Percentiles rank a stretch among this genome's conserved stretches.
These are phyloP conservation scores for Scopulariopsis brevicaulis DNA, from an alignment of 2,329 filamentous ascomycete species.

Conservation along the genomic window DNA sequence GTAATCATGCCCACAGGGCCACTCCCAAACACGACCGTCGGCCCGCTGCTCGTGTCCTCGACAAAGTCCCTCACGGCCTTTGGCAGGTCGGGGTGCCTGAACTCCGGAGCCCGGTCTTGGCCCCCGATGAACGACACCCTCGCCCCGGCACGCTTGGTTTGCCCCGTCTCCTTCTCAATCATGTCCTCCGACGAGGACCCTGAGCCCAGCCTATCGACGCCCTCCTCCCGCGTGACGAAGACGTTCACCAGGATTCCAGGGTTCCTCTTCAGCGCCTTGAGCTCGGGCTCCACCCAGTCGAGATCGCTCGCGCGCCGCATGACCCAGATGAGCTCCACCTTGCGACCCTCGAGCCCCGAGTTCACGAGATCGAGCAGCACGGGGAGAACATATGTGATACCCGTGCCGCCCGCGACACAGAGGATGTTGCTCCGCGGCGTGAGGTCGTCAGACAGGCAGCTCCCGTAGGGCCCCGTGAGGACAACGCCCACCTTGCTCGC, in stretches of 20 bases:
- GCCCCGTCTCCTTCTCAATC: conserved; percentile 11
- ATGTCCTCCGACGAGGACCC: conserved; percentile 5
- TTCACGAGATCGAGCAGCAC: conserved; percentile 20
- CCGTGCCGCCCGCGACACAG: conserved; percentile 27
- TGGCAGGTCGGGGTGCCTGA: conserved; percentile 30
- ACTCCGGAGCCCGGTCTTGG: conserved; percentile 10
- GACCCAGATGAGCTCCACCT: conserved; percentile 54
- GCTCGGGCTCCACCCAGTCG: conserved; percentile 46
- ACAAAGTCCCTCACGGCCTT: conserved; percentile 37
- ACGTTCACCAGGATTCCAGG: conserved; percentile 39
- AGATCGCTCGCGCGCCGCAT: conserved; percentile 42
- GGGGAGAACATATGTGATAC: conserved; percentile 26
- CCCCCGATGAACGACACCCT: conserved; percentile 12
- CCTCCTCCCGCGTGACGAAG: conserved; percentile 44
- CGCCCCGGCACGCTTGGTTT: conserved; percentile 11
- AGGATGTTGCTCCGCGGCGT: conserved; percentile 25
- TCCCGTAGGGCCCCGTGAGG: conserved; percentile 53
- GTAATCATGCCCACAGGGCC: conserved; percentile 48
- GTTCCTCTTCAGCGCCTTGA: conserved; percentile 33
- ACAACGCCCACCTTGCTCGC: conserved; percentile 38
- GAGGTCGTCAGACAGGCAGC: conserved; percentile 29
- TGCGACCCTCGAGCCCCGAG: conserved; percentile 30
- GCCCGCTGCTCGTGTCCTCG: conserved; percentile 28
- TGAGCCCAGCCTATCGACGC: conserved; percentile 6
- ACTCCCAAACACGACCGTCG: conserved; percentile 46